phyloP scores from a whole-genome alignment of 2,329 filamentous ascomycete genomes.

The Ophiostoma fasciatum region DNA sequence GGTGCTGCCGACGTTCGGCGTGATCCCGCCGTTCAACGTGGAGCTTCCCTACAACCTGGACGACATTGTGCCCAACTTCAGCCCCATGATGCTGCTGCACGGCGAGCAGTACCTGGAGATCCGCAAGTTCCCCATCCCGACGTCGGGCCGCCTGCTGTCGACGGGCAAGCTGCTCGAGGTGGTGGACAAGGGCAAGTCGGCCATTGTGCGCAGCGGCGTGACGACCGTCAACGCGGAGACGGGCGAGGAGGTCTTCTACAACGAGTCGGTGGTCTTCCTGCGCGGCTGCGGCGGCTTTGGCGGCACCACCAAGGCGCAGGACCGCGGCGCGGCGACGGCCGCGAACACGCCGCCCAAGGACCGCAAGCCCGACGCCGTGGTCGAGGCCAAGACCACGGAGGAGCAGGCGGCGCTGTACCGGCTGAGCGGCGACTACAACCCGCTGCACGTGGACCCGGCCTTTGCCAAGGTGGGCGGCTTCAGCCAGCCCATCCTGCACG shows the following conservation, averaged over 20 bases:
- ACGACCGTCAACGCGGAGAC: conserved; percentile 74
- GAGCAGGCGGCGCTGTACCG: conserved; percentile 92
- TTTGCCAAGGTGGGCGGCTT: conserved; percentile 95
- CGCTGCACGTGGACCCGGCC: conserved; percentile 84
- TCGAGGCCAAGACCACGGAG: conserved; percentile 73
- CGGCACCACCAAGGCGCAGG: conserved; percentile 59
- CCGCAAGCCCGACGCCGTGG: conserved; percentile 62
- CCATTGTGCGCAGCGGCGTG: conserved; percentile 64
- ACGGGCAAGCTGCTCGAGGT: conserved; percentile 79
- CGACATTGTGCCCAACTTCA: conserved; percentile 88
- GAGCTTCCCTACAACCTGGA: conserved; percentile 64
- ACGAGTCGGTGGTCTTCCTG: conserved; percentile 87
- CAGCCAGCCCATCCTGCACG: conserved; percentile 86
- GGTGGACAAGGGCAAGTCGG: conserved; percentile 86
- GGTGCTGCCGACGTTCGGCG: conserved; percentile 85
- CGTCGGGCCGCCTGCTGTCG: conserved; percentile 59
- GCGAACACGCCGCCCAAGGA: conserved; percentile 58
- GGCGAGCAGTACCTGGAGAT: conserved; percentile 98
- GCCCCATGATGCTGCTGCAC: conserved; percentile 95
- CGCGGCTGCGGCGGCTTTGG: conserved; percentile 84
- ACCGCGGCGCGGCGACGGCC: conserved; percentile 68
- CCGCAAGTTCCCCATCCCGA: conserved; percentile 81
- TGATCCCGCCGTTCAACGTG: conserved; percentile 85
- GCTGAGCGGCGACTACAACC: conserved; percentile 88
- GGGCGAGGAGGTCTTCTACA: conserved; percentile 90